A percentile compares a stretch with the other conserved stretches of the same genome.
These are phyloP conservation scores for Sphaerulina vaccinii DNA, from an alignment of 2,329 filamentous ascomycete genomes.

Conservation along the genomic window DNA sequence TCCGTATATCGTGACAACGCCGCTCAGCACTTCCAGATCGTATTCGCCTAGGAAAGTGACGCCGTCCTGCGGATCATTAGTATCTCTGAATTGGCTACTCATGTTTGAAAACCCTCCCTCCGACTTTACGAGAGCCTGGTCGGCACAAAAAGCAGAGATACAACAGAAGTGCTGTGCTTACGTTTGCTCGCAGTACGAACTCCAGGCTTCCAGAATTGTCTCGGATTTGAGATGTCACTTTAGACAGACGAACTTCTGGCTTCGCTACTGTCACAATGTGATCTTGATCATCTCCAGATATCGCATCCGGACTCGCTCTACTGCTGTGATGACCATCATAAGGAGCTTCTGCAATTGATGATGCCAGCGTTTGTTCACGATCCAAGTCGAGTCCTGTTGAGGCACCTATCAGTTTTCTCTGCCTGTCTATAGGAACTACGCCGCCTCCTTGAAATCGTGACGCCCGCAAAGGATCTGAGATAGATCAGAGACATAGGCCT, in stretches of 20 bases:
- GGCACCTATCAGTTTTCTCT: no score
- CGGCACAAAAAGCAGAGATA: background rate
- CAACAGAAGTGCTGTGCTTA: no score
- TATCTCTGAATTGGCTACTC: background rate
- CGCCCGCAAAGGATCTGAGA: no score
- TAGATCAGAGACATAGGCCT: no score
- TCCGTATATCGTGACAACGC: slow-evolving; percentile 65
- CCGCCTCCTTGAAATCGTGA: no score
- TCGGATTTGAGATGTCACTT: slow-evolving; percentile 16
- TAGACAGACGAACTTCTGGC: slow-evolving; percentile 18
- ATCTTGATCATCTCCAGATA: slow-evolving; percentile 1
- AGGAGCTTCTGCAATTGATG: slow-evolving; percentile 22
- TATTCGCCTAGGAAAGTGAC: slow-evolving; percentile 61
- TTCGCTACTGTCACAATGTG: background rate
- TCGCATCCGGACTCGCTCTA: background rate
- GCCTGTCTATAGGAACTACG: no score
- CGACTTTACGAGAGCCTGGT: background rate
- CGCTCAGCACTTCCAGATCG: slow-evolving; percentile 60
- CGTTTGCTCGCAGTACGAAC: slow-evolving; percentile 27
- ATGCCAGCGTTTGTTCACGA: slow-evolving; percentile 11
- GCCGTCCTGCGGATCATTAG: slow-evolving; percentile 31
- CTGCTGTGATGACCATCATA: slow-evolving; percentile 24
- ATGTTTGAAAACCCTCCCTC: background rate
- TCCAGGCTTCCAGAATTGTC: slow-evolving; percentile 23
- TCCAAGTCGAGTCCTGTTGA: no score